Evolutionary conservation across 2,329 filamentous ascomycete genomes (phyloP).

Genomic region (Colletotrichum tabaci): DNA sequence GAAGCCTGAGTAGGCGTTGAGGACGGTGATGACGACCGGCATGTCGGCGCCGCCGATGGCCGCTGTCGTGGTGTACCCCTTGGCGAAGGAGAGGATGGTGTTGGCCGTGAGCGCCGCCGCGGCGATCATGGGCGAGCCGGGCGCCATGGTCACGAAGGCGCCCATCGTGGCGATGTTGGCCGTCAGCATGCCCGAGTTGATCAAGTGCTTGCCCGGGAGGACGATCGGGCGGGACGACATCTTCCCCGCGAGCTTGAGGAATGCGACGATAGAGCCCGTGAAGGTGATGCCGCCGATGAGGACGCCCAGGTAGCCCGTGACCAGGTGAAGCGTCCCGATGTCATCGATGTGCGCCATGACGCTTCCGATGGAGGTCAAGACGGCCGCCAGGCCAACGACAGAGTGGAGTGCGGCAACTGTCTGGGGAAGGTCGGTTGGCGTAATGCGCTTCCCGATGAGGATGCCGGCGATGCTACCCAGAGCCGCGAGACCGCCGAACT

Average conservation of each 20-base stretch:
- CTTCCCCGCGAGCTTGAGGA: constrained; percentile 85
- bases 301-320: constrained; percentile 89
- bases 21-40: constrained; percentile 91
- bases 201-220: constrained; percentile 80
- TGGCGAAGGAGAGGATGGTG: constrained; percentile 83
- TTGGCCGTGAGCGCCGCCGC: constrained; percentile 84
- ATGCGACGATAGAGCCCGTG: constrained; percentile 90
- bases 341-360: constrained; percentile 72
- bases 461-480: constrained; percentile 79
- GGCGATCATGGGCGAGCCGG: constrained; percentile 83
- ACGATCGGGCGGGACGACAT: constrained; percentile 85
- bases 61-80: constrained; percentile 89
- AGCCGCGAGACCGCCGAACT: constrained; percentile 83
- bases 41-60: constrained; percentile 95
- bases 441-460: constrained; percentile 87
- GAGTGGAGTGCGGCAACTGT: constrained; percentile 92
- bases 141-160: constrained; percentile 85
- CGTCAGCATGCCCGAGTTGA: constrained; percentile 83
- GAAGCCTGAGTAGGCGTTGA: constrained; percentile 93
- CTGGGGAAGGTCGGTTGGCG: constrained; percentile 88
- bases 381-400: constrained; percentile 89
- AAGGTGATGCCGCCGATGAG: constrained; percentile 92
- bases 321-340: constrained; percentile 84
- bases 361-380: constrained; percentile 89
- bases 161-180: constrained; percentile 88